Evolutionary conservation across 148 eudicot species (phyloP), one percentile per base, ranked within the genome.

Genomic region (Linanthus parryae): DNA sequence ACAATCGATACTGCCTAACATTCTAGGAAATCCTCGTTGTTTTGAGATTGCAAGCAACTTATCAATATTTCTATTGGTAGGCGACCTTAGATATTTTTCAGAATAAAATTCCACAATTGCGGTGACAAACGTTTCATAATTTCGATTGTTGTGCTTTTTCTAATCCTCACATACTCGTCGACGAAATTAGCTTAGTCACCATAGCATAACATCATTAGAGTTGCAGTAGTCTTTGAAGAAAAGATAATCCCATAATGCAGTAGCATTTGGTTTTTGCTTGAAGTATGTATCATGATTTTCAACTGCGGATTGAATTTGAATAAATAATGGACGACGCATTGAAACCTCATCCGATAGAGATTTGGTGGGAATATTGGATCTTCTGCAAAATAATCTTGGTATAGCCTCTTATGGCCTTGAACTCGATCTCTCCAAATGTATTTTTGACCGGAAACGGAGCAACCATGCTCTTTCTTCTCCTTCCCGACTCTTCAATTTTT

Each of bases 1-100:
- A 11, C 35, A 31, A 31, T 31, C 35, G 35, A 31, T 31, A 31
- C 43, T 39, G 4, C 43, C 43, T 39, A 39, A n/a, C 43, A 39
- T 39, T 4, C 43, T n/a, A n/a, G 43, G 43, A n/a, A 39, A 39
- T n/a, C 43, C 8, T 3, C 43, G 15, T 7, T 8, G 4, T n/a
- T 39, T n/a, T 39, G 10, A 7, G 3, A 7, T n/a, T 3, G 10
- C 4, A 7, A 39, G 43, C 9, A 39, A n/a, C 3, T n/a, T 39
- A n/a, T 8, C 43, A n/a, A 39, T 31, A 31, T 31, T 11, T 5
- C 7, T 5, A 5, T 31, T 11, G 11, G 35, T 31, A 5, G 35
- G 35, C 11, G 35, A 39, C 14, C 43, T 39, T n/a, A 7, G 16
- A n/a, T 8, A n/a, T 39, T 7, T 3, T 7, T 39, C 16, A 11